A percentile compares a stretch with the other conserved stretches of the same genome.
Conservation (phyloP, 2,329 filamentous ascomycete species). For the Fusarium aywerte region DNA sequence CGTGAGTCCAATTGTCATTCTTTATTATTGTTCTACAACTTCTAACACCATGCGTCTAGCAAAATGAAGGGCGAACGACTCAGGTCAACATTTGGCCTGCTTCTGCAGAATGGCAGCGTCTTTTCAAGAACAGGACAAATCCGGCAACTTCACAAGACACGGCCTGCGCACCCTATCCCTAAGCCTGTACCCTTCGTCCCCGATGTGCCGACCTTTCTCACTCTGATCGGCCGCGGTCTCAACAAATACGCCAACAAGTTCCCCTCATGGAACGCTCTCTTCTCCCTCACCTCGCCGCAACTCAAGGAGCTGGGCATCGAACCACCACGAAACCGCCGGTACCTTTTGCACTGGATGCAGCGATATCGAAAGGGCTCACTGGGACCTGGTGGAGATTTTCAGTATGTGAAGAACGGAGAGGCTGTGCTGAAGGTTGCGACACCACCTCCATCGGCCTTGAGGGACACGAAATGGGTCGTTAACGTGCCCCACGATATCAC, state of each 20-base stretch:
- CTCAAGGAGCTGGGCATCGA: slow-evolving; percentile 88
- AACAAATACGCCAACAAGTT: slow-evolving; percentile 87
- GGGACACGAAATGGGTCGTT: slow-evolving; percentile 64
- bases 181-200: slow-evolving; percentile 86
- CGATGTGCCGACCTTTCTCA: slow-evolving; percentile 86
- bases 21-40: accelerated
- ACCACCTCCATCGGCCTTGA: slow-evolving; percentile 50
- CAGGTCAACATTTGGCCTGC: slow-evolving; percentile 48
- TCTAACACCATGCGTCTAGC: slow-evolving; percentile 26
- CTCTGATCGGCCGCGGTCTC: slow-evolving; percentile 88
- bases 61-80: slow-evolving; percentile 51
- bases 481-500: slow-evolving; percentile 62
- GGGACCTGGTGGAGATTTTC: slow-evolving; percentile 85
- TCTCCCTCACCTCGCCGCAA: slow-evolving; percentile 80
- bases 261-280: slow-evolving; percentile 88
- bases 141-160: slow-evolving; percentile 58
- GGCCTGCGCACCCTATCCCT: slow-evolving; percentile 62
- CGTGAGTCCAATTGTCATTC: slow-evolving; percentile 20
- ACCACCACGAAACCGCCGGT: slow-evolving; percentile 81
- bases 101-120: slow-evolving; percentile 48
- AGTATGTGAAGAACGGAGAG: slow-evolving; percentile 70
- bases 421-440: slow-evolving; percentile 63
- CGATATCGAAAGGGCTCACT: slow-evolving; percentile 81
- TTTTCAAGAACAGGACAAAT: slow-evolving; percentile 51
- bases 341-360: slow-evolving; percentile 88